Evolutionary conservation across 2,329 filamentous ascomycete species (phyloP), one percentile per base, ranked within the genome.

Genomic region (Paecilomyces sp.): DNA sequence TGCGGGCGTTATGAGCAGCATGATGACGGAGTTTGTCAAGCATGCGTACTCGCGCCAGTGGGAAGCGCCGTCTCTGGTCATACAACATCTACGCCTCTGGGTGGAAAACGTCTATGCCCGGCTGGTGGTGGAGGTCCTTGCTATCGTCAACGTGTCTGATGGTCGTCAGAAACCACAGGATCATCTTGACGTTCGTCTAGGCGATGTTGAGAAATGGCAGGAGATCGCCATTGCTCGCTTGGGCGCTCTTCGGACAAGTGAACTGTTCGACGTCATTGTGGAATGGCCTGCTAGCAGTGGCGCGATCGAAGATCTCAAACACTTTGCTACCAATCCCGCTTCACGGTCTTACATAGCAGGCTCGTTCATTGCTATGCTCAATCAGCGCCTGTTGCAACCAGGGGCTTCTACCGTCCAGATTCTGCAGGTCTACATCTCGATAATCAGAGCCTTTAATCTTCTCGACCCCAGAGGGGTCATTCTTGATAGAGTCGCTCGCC

Each of bases 341-440:
- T 81, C 83, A 8, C 82, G 86, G 63, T 75, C 78, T 24, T 78
- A 84, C 65, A 74, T 87, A 13, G 84, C 83, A 3, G 76, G 75
- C 3, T 77, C 76, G 54, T 87, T 88, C 65, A 78, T 78, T 2
- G 73, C 76, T 6, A 81, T 81, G 50, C 72, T 87, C 2, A 79
- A 80, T 22, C 76, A 77, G 30, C 79, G 85, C 9, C 70, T 88
- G 9, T 71, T 88, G 13, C 85, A 88, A 66, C 83, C 85, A 3
- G 86, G 85, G 8, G 84, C 85, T 2, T 87, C 85, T 9, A 89
- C 86, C 0, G 82, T 84, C 0, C 82, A 88, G 60, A 87, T 89
- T 2, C 72, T 89, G n/a, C 83, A 86, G 62, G 74, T 87, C 7
- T 89, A 89, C 70, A 86, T 88, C 60, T 86, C 81, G 2, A 83